These are phyloP conservation scores for Lactarius vividus DNA, from an alignment of 768 basidiomycete genomes.

Conservation along the genomic window DNA sequence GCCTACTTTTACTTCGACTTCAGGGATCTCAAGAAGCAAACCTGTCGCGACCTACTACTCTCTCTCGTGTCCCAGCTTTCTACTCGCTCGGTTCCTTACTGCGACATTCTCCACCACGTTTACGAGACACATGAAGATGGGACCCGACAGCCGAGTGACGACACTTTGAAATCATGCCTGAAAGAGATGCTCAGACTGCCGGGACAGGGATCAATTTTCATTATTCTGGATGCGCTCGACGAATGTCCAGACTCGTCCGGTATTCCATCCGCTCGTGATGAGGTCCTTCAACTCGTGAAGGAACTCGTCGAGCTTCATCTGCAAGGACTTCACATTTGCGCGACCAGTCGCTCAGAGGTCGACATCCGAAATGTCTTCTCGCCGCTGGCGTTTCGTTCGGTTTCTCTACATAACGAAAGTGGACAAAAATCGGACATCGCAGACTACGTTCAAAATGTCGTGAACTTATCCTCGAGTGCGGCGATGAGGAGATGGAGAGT, in stretches of 20 bases:
- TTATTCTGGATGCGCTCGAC: not conserved
- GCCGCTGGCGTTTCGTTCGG: not conserved
- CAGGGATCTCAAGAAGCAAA: not conserved
- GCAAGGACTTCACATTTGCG: not conserved
- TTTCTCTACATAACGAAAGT: not conserved
- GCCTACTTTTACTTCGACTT: not conserved
- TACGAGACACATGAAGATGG: not conserved
- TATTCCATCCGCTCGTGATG: not conserved
- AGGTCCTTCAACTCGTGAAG: not conserved
- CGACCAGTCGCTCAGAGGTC: not conserved
- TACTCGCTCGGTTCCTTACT: not conserved
- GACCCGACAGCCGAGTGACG: not conserved
- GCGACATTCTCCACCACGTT: not conserved
- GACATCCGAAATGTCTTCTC: not conserved
- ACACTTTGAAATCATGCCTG: not conserved
- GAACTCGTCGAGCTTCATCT: not conserved
- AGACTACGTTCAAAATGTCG: not conserved
- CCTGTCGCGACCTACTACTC: not conserved
- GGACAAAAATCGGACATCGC: not conserved
- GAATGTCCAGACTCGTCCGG: not conserved
- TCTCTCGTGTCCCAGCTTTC: not conserved
- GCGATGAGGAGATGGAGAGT: not conserved
- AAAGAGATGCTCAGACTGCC: not conserved
- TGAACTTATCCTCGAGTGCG: not conserved
- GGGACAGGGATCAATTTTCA: not conserved